phyloP scores from a whole-genome alignment of 1,284 basidiomycete genomes.

The Earliella scabrosa region DNA sequence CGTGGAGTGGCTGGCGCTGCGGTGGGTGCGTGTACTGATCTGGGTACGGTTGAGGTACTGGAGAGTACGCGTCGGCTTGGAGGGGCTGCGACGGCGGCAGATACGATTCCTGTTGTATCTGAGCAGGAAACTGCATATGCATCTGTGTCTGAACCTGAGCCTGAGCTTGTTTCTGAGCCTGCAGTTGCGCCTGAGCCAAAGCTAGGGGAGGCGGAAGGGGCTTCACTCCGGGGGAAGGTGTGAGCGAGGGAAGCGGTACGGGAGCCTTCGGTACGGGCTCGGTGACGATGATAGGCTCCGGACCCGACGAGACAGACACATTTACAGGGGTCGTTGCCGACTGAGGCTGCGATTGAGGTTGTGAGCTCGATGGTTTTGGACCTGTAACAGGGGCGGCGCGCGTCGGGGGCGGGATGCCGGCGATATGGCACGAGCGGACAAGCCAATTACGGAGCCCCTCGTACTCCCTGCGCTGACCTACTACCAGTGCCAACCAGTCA shows the following conservation, averaged over 20 bases:
- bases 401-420: slow-evolving; percentile 1
- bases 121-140: too few species aligned
- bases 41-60: neutral
- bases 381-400: slow-evolving; percentile 1
- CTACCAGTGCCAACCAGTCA: too few species aligned
- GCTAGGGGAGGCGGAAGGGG: neutral
- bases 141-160: neutral
- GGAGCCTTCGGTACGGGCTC: neutral
- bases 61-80: neutral
- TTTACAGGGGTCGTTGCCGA: neutral
- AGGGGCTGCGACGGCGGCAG: neutral
- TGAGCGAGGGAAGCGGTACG: neutral
- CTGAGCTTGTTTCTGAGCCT: neutral
- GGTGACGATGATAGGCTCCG: neutral
- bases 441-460: slow-evolving; percentile 14
- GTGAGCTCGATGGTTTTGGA: neutral
- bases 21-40: neutral
- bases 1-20: neutral
- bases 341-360: neutral
- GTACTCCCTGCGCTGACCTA: slow-evolving; percentile 12
- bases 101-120: too few species aligned
- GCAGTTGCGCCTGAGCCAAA: neutral
- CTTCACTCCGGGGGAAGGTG: neutral
- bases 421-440: slow-evolving; percentile 11
- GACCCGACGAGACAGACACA: neutral